Evolutionary conservation across 805 yeast species (phyloP), one percentile per base, ranked within the genome.

Genomic region (Myxozyma mucilagina): DNA sequence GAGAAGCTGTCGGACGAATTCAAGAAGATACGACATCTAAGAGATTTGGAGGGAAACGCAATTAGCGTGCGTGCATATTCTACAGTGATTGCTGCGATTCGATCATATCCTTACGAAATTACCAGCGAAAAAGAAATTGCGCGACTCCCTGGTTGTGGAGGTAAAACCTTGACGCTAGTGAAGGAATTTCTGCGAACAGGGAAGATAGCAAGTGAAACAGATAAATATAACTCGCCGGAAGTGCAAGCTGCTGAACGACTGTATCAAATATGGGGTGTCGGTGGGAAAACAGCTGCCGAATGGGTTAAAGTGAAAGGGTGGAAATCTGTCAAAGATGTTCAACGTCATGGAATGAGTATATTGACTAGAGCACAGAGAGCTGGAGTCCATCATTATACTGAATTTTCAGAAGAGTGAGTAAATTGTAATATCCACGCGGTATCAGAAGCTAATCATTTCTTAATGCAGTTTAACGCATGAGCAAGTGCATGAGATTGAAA

Each of bases 181-280:
- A 39, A 43, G 10, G 68, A 65, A 42, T 65, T 47, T 51, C 38
- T 61, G 32, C 31, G 45, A n/a, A 60, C 67, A 10, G 68, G 68
- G 2, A 49, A 43, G 20, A 50, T 65, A 11, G 58, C 47, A 14
- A 64, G 67, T 35, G 67, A 63, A 41, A 39, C 48, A n/a, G 18
- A n/a, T 29, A 38, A n/a, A 29, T 24, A 39, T n/a, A 43, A 57
- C 14, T 24, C 47, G n/a, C 53, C 54, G 0, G 62, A 65, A 31
- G 20, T 56, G 42, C 53, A 56, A 34, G 59, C 63, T 3, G 38
- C 57, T 36, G 53, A 61, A 39, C 39, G 41, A 14, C 36, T 65
- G 24, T 48, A 51, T 47, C 47, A 61, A 24, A 61, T 65, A 9
- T 65, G 68, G 64, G 68, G 68, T 20, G 68, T 65, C 11, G 68